A percentile compares a stretch with the other conserved stretches of the same genome.
These are phyloP conservation scores for Rhodotorula graminis DNA, from an alignment of 768 basidiomycete genomes.

Conservation along the genomic window DNA sequence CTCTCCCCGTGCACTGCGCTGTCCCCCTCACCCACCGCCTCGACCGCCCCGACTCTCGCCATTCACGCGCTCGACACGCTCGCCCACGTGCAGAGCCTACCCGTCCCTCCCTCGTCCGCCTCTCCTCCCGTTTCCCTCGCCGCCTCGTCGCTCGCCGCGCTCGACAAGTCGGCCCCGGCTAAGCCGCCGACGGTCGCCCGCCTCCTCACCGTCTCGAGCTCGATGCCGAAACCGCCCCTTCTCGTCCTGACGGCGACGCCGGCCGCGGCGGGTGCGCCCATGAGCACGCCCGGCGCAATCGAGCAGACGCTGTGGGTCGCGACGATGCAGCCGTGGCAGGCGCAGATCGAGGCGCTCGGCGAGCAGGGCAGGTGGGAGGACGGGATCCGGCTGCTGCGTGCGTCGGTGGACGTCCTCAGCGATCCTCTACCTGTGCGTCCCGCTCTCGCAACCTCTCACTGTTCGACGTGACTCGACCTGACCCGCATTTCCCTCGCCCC, in stretches of 20 bases:
- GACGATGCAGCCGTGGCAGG: conserved; percentile 57
- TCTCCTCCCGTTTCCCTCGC: conserved; percentile 51
- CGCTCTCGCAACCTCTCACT: background rate
- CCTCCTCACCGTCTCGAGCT: conserved; percentile 61
- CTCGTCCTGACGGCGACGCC: conserved; percentile 20
- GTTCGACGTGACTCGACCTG: background rate
- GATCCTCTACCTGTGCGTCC: background rate
- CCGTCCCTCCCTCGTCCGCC: conserved; percentile 51
- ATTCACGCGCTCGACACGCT: conserved; percentile 25
- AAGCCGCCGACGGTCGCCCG: conserved; percentile 54
- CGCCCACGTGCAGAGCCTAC: conserved; percentile 55
- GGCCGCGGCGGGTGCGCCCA: background rate
- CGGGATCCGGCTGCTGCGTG: conserved; percentile 48
- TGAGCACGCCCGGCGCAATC: background rate
- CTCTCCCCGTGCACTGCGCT: conserved; percentile 14
- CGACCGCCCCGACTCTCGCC: background rate
- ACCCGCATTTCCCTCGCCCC: background rate
- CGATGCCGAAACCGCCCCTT: conserved; percentile 43
- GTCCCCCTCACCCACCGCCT: background rate
- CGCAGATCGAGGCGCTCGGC: conserved; percentile 7
- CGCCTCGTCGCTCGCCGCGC: conserved; percentile 28
- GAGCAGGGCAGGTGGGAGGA: conserved; percentile 63
- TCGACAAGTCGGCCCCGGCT: conserved; percentile 42
- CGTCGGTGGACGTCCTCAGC: background rate
- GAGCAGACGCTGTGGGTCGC: conserved; percentile 65